Base-by-base conservation (phyloP, 2,329 filamentous ascomycete species). In the Pyricularia grisea region DNA sequence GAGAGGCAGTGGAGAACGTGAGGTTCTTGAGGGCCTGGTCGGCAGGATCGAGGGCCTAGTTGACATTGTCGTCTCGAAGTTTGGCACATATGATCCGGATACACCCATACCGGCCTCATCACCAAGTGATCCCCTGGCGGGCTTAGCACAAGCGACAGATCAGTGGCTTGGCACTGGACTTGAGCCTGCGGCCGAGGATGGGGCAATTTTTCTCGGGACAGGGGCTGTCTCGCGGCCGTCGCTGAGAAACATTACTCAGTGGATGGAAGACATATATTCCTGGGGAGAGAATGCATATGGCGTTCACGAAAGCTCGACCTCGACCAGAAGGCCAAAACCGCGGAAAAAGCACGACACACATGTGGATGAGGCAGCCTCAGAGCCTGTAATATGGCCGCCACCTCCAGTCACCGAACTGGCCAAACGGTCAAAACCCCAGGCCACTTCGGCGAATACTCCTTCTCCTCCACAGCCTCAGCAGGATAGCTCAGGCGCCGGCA, bases 21-120 rank as follows among this genome's bases (percentile, higher is more conserved):
- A 96, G 74, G 94, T 98, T 0, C 82, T 99, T 1, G 94, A 98
- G 78, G 93, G 93, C n/a, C 88, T 97, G 71, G 88, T 93, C 1
- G 85, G 84, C 11, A 85, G 92, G 69, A 92, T 92, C 28, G 90
- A 95, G 67, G 95, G 95, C 0, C 83, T 99, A 58, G 86, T 97
- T 6, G 95, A 99, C 78, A 78, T 98, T 66, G 83, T 97, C 61
- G 93, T 97, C 3, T 93, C 92, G 63, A 90, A 91, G 73, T 98
- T 96, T 77, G 94, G 93, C 20, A 74, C 76, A 27, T 72, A 72
- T 10, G 77, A 78, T 6, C 68, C 73, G 10, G 72, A 70, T 0
- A 9, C 33, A 12, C 30, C 61, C 1, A 36, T 50, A 7, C 63
- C 64, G 5, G 42, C n/a, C 4, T 28, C 31, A 9, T 30, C 63